Base-by-base conservation (phyloP, 169 alveolate species). In the Sarcocystis neurona region DNA sequence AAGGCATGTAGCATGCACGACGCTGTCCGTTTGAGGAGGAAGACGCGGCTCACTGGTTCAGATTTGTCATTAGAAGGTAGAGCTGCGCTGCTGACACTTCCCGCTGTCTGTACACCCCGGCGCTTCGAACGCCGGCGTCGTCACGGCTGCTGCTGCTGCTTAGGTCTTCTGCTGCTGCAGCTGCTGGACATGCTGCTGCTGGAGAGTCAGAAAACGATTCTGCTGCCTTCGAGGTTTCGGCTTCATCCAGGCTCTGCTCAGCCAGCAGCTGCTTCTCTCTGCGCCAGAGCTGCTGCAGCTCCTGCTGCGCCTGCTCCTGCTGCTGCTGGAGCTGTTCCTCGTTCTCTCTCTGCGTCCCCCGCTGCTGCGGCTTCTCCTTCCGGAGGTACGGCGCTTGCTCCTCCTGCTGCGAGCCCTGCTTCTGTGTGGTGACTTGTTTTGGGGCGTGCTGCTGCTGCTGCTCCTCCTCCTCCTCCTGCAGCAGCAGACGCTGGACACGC, bases 21-120 rank as follows among this genome's bases (percentile, higher is more conserved):
- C n/a, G n/a, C n/a, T n/a, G n/a, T n/a, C n/a, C n/a, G n/a, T n/a
- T n/a, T n/a, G n/a, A n/a, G n/a, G n/a, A n/a, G n/a, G n/a, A n/a
- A n/a, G n/a, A n/a, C 18, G 5, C 23, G 10, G n/a, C 93, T 46
- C 70, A 93, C 91, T 93, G 79, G 39, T 90, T 88, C 27, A 93
- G 68, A 46, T 93, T 93, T 3, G 95, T 91, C 78, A 93, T 80
- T 30, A 93, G 80, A 5, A 93, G 82, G 84, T 93, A 87, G 43
- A 93, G 82, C 85, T 93, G 95, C 30, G 94, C 94, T 0, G 92
- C 92, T 4, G 92, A 88, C 18, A 74, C 60, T 23, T 88, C 92
- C 32, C 86, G 72, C 84, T 79, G 87, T 43, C 92, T 84, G 30
- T 84, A 63, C 4, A 84, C 89, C 34, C 82, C 56, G 48, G 50